Evolutionary conservation across 805 yeast species (phyloP).

Genomic region (Lipomyces mesembrius): DNA sequence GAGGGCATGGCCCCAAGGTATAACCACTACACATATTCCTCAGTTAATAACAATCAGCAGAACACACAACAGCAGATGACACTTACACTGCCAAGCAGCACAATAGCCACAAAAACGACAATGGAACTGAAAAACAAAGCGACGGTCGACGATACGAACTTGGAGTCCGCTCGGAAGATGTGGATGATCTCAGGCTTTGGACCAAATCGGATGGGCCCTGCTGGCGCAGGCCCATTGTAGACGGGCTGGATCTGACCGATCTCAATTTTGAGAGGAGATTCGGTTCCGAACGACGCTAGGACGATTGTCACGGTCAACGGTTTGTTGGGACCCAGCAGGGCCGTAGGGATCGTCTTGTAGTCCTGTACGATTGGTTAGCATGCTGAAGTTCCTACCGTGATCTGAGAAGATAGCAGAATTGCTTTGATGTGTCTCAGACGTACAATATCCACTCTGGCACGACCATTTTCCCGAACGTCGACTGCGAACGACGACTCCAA

Average conservation of each 20-base stretch:
- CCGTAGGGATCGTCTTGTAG: constrained; percentile 43
- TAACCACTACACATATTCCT: constrained; percentile 34
- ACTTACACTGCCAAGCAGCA: constrained; percentile 47
- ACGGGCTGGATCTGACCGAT: constrained; percentile 28
- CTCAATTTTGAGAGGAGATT: constrained; percentile 20
- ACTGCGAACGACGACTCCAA: constrained; percentile 42
- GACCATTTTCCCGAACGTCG: constrained; percentile 44
- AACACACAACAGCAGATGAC: background rate
- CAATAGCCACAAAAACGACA: constrained; percentile 51
- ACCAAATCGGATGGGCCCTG: constrained; percentile 42
- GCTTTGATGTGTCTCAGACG: constrained; percentile 3
- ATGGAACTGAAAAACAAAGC: constrained; percentile 58
- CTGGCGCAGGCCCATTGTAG: constrained; percentile 35
- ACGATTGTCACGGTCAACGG: constrained; percentile 40
- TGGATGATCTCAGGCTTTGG: constrained; percentile 66
- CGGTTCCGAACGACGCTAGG: constrained; percentile 43
- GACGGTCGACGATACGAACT: constrained; percentile 56
- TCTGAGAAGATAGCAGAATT: background rate
- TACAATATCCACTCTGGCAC: constrained; percentile 44
- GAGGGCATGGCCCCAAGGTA: constrained; percentile 38
- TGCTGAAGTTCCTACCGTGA: background rate
- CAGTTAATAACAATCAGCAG: background rate
- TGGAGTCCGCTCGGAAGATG: constrained; percentile 59
- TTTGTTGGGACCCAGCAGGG: constrained; percentile 39
- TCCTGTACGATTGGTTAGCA: constrained; percentile 23